phyloP scores from a whole-genome alignment of 106 monocot genomes.

The Agapanthus africanus region DNA sequence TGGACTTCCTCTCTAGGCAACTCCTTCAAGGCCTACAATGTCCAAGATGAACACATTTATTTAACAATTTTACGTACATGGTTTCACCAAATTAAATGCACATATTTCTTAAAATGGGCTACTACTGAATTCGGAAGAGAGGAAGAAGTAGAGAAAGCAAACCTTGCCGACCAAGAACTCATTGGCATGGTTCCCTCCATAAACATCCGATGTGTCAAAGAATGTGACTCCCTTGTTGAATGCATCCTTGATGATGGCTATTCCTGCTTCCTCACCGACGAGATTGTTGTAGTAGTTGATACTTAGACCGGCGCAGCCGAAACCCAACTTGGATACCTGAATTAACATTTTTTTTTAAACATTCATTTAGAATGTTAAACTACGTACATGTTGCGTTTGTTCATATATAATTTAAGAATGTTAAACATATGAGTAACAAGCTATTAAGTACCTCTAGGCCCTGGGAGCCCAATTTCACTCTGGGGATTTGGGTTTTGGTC shows the following conservation, averaged over 20 bases:
- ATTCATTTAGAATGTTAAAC: background rate
- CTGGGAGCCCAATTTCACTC: slow-evolving; percentile 54
- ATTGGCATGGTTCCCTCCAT: slow-evolving; percentile 57
- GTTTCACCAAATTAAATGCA: background rate
- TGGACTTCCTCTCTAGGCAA: slow-evolving; percentile 43
- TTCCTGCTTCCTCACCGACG: slow-evolving; percentile 38
- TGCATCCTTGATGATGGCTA: slow-evolving; percentile 49
- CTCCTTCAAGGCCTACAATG: slow-evolving; percentile 37
- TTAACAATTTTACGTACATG: too few relatives aligned
- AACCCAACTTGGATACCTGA: slow-evolving; percentile 61
- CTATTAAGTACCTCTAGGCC: slow-evolving; percentile 59
- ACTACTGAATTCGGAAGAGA: too few relatives aligned
- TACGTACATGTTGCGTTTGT: background rate
- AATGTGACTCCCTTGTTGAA: slow-evolving; percentile 68
- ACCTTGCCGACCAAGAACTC: slow-evolving; percentile 53
- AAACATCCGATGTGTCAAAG: slow-evolving; percentile 64
- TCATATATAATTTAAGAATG: background rate
- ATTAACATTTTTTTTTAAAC: too few relatives aligned
- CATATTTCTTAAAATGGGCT: too few relatives aligned
- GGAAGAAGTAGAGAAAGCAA: too few relatives aligned
- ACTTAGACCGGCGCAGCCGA: slow-evolving; percentile 63
- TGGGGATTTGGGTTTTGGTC: slow-evolving; percentile 21
- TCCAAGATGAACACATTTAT: too few relatives aligned
- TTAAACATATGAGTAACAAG: too few relatives aligned
- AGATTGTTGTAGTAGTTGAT: slow-evolving; percentile 52